Percentiles rank a stretch among this genome's conserved stretches.
Evolutionary conservation across 2,329 filamentous ascomycete genomes (phyloP).

Genomic region (Epichloe hybrida): DNA sequence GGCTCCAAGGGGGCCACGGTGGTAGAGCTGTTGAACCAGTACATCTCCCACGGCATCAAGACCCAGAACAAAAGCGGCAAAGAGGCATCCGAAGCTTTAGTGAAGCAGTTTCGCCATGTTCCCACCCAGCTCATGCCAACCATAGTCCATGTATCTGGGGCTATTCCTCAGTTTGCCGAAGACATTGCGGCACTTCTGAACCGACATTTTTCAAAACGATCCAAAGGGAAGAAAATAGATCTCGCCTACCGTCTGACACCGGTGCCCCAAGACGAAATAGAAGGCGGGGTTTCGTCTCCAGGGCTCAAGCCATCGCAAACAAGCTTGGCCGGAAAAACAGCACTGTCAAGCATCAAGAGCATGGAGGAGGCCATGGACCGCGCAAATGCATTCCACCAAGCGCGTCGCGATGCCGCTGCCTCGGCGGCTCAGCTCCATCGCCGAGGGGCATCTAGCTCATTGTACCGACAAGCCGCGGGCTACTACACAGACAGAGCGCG

Average conservation of each 20-base stretch:
- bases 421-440: conserved; percentile 29
- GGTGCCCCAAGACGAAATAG: conserved; percentile 11
- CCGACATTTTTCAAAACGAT: conserved; percentile 27
- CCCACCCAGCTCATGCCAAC: conserved; percentile 29
- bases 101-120: conserved; percentile 26
- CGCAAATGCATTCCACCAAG: conserved; percentile 16
- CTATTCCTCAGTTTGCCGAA: conserved; percentile 20
- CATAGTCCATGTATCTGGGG: conserved; percentile 26
- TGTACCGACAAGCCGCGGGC: conserved; percentile 62
- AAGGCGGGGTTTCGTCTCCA: conserved; percentile 1
- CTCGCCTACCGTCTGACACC: conserved; percentile 27
- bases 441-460: conserved; percentile 49
- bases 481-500: conserved; percentile 63
- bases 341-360: conserved; percentile 5
- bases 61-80: conserved; percentile 18
- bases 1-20: conserved; percentile 27
- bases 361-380: conserved; percentile 16
- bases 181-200: conserved; percentile 29
- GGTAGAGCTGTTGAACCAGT: conserved; percentile 29
- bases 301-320: neutral
- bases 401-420: conserved; percentile 18
- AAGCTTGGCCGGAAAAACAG: neutral
- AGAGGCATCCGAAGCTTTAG: conserved; percentile 19
- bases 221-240: conserved; percentile 22
- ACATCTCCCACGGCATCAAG: conserved; percentile 24